A percentile compares a stretch with the other conserved stretches of the same genome.
Evolutionary conservation across 2,329 filamentous ascomycete genomes (phyloP).

Genomic region (Pseudocercospora vitis): DNA sequence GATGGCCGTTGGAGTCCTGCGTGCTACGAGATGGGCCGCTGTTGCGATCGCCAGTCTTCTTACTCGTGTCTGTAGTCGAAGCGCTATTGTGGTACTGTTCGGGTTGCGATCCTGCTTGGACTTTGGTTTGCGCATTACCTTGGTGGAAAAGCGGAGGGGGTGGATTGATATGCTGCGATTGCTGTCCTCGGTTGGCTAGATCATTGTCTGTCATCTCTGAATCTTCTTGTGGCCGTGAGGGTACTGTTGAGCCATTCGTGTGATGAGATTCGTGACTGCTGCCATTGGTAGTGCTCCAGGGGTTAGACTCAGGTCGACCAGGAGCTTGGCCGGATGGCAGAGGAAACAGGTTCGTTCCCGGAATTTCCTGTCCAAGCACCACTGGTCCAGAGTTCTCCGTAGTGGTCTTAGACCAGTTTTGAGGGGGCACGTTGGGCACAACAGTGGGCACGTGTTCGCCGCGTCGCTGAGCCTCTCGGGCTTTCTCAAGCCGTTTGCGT

Average conservation of each 20-base stretch:
- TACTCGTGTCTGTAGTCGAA: constrained; percentile 80
- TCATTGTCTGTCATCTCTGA: constrained; percentile 45
- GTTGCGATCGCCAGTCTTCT: constrained; percentile 67
- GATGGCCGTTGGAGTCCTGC: constrained; percentile 69
- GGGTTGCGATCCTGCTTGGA: constrained; percentile 58
- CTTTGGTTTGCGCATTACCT: constrained; percentile 60
- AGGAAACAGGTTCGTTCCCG: constrained; percentile 49
- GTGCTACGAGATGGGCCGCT: constrained; percentile 63
- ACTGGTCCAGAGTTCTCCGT: constrained; percentile 49
- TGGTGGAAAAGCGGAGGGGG: constrained; percentile 63
- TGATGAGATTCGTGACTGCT: constrained; percentile 34
- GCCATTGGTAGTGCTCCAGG: constrained; percentile 47
- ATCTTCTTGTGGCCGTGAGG: constrained; percentile 43
- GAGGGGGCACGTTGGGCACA: constrained; percentile 42
- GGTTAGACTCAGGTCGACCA: constrained; percentile 61
- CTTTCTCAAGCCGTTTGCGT: constrained; percentile 47
- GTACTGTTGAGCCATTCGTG: constrained; percentile 45
- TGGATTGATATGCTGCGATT: constrained; percentile 36
- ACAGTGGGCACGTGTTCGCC: constrained; percentile 53
- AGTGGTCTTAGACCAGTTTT: constrained; percentile 44
- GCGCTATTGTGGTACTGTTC: constrained; percentile 77
- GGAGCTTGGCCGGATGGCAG: constrained; percentile 56
- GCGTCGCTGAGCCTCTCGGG: constrained; percentile 62
- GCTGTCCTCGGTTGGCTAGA: constrained; percentile 4
- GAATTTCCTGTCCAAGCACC: constrained; percentile 63